Base-by-base conservation (phyloP, 345 rosid species). In the Isatis tinctoria region DNA sequence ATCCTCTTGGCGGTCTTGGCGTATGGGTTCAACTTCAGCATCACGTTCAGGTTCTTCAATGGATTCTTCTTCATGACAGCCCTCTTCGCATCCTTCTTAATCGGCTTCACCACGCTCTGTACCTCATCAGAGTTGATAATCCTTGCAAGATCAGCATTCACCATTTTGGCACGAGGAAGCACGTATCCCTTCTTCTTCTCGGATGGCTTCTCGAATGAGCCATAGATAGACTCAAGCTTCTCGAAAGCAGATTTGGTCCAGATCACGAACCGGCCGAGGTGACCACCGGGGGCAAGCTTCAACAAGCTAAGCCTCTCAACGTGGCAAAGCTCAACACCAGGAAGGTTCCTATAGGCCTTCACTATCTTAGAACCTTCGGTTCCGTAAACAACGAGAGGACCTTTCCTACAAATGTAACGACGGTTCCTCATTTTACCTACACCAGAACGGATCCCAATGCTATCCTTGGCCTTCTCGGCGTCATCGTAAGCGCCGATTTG, bases 261-360 rank as follows among this genome's bases (percentile, higher is more conserved):
- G 54, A 96, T 84, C 37, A 96, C 88, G 18, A 96, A 90, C 45
- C 99, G 74, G 1, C 99, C 99, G 0, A 96, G 84, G 68, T 96
- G 99, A 7, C 99, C 99, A 74, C 99, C 99, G 2, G 99, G 99
- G 8, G 99, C 98, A 4, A 96, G 86, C 80, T 90, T 96, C 80
- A 92, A 63, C 60, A 96, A 81, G 62, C 84, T 92, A 24, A 96
- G 85, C 61, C 99, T 82, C 68, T 89, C 96, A 2, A 92, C 98
- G n/a, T 90, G 94, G 8, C 90, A 90, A 0, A 96, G 80, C 73
- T 96, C 99, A 10, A 96, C 97, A 12, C 99, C 99, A 0, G 99
- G 91, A 59, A 96, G 80, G 67, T 96, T 96, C 63, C 99, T 70
- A 78, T 92, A 96, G 3, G 98, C 98, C 82, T 90, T 92, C 5